These are phyloP conservation scores for Allium fistulosum DNA, from an alignment of 106 monocot species.

Conservation along the genomic window DNA sequence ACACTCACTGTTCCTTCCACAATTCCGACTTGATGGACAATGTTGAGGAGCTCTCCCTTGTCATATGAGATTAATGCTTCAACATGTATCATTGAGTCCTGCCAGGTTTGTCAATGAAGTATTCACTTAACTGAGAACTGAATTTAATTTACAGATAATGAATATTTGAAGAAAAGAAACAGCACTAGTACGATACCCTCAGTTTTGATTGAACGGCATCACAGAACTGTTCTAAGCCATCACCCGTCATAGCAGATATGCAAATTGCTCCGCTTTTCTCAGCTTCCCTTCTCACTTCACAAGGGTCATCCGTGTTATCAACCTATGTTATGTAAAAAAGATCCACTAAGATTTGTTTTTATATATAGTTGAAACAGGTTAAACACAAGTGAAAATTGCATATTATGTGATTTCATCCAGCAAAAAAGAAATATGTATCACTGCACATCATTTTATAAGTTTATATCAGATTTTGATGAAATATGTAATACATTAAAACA, in stretches of 20 bases:
- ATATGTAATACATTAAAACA: no score
- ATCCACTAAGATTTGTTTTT: no score
- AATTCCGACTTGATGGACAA: conserved; percentile 84
- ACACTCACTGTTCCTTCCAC: conserved; percentile 68
- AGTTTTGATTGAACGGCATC: conserved; percentile 74
- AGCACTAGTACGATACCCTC: conserved; percentile 35
- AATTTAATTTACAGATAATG: background rate
- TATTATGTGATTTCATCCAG: no score
- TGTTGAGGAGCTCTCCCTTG: conserved; percentile 81
- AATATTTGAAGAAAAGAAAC: background rate
- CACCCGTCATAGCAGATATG: conserved; percentile 80
- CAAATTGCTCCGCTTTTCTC: conserved; percentile 55
- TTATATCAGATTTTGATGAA: no score
- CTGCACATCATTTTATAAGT: no score
- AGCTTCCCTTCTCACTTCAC: conserved; percentile 52
- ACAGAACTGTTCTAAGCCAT: conserved; percentile 72
- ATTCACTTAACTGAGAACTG: conserved; percentile 3
- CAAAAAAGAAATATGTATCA: no score
- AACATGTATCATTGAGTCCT: conserved; percentile 75
- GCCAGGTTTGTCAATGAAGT: background rate
- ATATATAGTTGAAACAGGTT: no score
- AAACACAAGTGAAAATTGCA: no score
- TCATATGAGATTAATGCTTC: conserved; percentile 90
- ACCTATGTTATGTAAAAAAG: conserved; percentile 22
- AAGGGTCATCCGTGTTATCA: conserved; percentile 64